These are phyloP conservation scores for Nannizzia gypsea DNA, from an alignment of 2,329 filamentous ascomycete genomes.

Conservation along the genomic window DNA sequence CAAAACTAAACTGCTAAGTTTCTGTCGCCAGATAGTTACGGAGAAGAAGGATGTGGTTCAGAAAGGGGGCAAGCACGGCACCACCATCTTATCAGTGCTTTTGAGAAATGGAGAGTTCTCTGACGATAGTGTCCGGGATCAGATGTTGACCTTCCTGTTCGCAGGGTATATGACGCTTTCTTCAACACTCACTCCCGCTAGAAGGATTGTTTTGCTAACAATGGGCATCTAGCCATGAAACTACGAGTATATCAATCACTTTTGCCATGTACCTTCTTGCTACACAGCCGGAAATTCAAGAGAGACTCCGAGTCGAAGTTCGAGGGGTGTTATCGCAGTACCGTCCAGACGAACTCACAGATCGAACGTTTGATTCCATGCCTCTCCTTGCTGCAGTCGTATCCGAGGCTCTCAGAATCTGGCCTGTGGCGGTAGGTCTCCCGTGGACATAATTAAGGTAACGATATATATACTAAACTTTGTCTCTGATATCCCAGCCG, in stretches of 20 bases:
- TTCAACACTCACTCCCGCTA: background rate
- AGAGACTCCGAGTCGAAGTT: constrained; percentile 40
- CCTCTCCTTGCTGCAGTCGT: background rate
- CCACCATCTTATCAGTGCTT: constrained; percentile 27
- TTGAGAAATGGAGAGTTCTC: constrained; percentile 29
- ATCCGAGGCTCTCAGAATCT: background rate
- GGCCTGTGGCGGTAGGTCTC: background rate
- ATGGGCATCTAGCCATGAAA: constrained; percentile 36
- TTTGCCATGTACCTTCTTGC: constrained; percentile 45
- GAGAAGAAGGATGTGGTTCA: constrained; percentile 23
- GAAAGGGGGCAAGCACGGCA: background rate
- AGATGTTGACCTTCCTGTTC: constrained; percentile 34
- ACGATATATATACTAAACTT: no score
- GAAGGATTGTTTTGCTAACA: constrained; percentile 16
- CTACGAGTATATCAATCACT: constrained; percentile 42
- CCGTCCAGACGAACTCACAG: constrained; percentile 16
- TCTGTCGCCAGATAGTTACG: constrained; percentile 26
- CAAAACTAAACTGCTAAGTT: constrained; percentile 22
- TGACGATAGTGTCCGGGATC: constrained; percentile 31
- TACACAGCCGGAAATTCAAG: constrained; percentile 39
- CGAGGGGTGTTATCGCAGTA: constrained; percentile 35
- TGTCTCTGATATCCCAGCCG: background rate
- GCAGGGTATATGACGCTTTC: constrained; percentile 22
- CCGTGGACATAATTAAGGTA: background rate
- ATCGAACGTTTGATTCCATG: constrained; percentile 44